Base-by-base conservation (phyloP, 2,329 filamentous ascomycete genomes). In the Pseudogymnoascus sp. region DNA sequence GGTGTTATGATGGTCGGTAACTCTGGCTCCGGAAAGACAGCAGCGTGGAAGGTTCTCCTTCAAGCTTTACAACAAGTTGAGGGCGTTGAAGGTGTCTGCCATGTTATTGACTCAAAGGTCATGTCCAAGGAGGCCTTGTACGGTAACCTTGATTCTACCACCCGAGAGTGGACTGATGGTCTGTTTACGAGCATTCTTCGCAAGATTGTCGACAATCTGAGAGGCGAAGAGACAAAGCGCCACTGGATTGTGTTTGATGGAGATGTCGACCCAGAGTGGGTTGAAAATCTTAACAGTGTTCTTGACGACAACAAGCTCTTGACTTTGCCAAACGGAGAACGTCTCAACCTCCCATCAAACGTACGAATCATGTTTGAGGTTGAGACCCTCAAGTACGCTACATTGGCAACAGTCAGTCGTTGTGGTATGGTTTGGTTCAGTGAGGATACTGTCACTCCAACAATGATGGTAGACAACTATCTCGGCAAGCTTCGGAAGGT, bases 341-440 rank as follows among this genome's bases (percentile, higher is more conserved):
- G 95, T 80, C 87, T 99, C 63, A 97, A 95, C 73, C 78, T 99
- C 46, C 96, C 95, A 3, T 73, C 89, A 1, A 99, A 99, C 72
- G 95, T 99, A 25, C 91, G 96, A 69, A 96, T 99, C 77, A 97
- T 99, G 93, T 99, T 99, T 72, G 95, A 99, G 79, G 95, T 99
- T 37, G 96, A 99, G 78, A 97, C 88, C 2, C 82, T 99, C 65
- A 96, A 96, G 74, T 99, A 99, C 74, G 95, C 95, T 38, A 99
- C 95, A 0, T 84, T 99, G 49, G 95, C 95, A 63, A 99, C 95
- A n/a, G 95, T 99, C 72, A 96, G 90, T 87, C 92, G 95, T 78
- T 99, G 95, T 75, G 95, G 95, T 82, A 99, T 99, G 95, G 96
- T 99, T 12, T 99, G 95, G 95, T 99, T 97, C 78, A 99, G 92